Conservation (phyloP, 2,329 filamentous ascomycete species). For the Aspergillus amoenus region DNA sequence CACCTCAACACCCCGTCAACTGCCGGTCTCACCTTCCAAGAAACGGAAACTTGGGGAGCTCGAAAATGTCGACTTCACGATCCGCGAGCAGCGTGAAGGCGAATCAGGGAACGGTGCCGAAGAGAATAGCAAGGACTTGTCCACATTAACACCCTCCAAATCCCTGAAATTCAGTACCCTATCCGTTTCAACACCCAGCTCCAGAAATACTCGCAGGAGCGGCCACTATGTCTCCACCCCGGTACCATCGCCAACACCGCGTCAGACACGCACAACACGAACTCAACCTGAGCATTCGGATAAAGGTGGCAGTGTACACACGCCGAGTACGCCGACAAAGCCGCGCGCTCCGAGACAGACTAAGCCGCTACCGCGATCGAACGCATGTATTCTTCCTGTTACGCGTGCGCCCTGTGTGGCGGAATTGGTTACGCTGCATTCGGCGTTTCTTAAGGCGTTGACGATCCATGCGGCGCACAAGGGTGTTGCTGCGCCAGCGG, state of each 20-base stretch:
- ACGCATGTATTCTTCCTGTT: background rate
- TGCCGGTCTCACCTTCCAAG: conserved; percentile 38
- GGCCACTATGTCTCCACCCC: conserved; percentile 22
- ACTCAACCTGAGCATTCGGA: background rate
- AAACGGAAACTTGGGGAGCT: conserved; percentile 40
- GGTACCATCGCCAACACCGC: conserved; percentile 10
- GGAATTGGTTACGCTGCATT: conserved; percentile 64
- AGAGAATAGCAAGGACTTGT: conserved; percentile 18
- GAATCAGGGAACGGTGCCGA: conserved; percentile 12
- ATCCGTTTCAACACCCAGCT: conserved; percentile 30
- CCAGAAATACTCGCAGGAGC: conserved; percentile 15
- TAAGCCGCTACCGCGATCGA: background rate
- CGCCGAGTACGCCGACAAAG: conserved; percentile 28
- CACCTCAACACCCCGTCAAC: conserved; percentile 14
- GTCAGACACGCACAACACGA: background rate
- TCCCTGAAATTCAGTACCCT: conserved; percentile 25
- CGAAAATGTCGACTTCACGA: conserved; percentile 31
- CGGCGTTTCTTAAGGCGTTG: conserved; percentile 66
- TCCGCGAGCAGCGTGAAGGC: conserved; percentile 8
- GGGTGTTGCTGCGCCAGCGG: conserved; percentile 61
- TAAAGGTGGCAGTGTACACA: background rate
- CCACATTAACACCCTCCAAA: conserved; percentile 34
- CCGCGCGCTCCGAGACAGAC: conserved; percentile 1
- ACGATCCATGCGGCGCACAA: conserved; percentile 70
- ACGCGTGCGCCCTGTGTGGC: conserved; percentile 28